These are phyloP conservation scores for Tetracentron sinense DNA, from an alignment of 164 flowering plant species.

Conservation along the genomic window DNA sequence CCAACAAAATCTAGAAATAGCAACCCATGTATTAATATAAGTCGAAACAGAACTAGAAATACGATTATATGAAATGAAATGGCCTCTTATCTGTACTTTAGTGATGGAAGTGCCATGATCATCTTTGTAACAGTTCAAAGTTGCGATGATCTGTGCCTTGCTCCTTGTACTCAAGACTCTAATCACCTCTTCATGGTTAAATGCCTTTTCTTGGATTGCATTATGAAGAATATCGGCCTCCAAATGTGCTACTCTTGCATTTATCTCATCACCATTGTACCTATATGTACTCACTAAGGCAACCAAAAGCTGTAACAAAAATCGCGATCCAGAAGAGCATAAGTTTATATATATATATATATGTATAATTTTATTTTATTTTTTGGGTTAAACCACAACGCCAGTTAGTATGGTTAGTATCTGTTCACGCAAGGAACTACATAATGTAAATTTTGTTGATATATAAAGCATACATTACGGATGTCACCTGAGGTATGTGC, in stretches of 20 bases:
- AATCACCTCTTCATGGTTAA: neutral
- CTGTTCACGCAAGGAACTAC: too few species aligned
- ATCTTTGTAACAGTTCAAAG: constrained; percentile 47
- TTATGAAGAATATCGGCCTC: neutral
- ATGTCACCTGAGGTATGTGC: constrained; percentile 22
- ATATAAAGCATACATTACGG: constrained; percentile 26
- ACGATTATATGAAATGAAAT: too few species aligned
- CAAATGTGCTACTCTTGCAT: neutral
- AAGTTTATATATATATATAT: too few species aligned
- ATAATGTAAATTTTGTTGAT: too few species aligned
- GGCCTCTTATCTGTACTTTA: constrained; percentile 43
- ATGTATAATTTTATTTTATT: too few species aligned
- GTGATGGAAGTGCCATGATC: constrained; percentile 42
- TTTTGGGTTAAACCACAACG: too few species aligned
- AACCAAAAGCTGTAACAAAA: constrained; percentile 24
- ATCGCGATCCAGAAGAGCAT: neutral
- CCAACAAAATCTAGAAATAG: constrained; percentile 33
- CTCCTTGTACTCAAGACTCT: neutral
- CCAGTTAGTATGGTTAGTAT: too few species aligned
- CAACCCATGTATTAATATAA: too few species aligned
- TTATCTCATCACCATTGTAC: neutral
- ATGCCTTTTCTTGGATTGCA: neutral
- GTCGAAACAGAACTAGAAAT: too few species aligned
- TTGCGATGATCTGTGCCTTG: constrained; percentile 51
- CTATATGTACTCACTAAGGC: constrained; percentile 22